Percentiles rank a stretch among this genome's conserved stretches.
These are phyloP conservation scores for Aspergillus heteromorphus DNA, from an alignment of 495 filamentous ascomycete species.

Conservation along the genomic window DNA sequence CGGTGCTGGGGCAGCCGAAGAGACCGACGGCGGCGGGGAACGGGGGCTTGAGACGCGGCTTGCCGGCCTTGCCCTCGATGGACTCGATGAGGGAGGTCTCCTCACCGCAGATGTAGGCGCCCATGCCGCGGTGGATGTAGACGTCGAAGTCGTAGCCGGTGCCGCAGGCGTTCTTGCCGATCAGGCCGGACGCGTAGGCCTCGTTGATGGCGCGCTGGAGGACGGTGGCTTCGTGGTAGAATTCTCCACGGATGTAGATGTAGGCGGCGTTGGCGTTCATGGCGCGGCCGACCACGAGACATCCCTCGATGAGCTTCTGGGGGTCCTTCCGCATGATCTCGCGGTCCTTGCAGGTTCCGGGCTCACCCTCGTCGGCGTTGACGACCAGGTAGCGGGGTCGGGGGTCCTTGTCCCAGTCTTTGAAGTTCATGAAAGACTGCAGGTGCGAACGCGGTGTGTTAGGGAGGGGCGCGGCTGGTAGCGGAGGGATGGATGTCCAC, in stretches of 20 bases:
- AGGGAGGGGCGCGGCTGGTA: conserved; percentile 1
- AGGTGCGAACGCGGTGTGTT: conserved; percentile 3
- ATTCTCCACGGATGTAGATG: conserved; percentile 99
- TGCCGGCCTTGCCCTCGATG: conserved; percentile 95
- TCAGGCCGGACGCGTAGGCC: conserved; percentile 85
- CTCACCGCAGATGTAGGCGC: conserved; percentile 96
- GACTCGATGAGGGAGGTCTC: conserved; percentile 98
- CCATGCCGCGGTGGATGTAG: conserved; percentile 92
- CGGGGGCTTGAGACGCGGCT: conserved; percentile 95
- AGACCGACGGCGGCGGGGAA: conserved; percentile 96
- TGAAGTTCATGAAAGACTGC: conserved; percentile 99
- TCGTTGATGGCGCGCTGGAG: conserved; percentile 95
- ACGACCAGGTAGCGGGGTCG: conserved; percentile 95
- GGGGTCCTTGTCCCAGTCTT: conserved; percentile 97
- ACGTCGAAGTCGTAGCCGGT: conserved; percentile 98
- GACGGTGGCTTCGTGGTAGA: conserved; percentile 93
- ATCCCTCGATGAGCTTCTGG: conserved; percentile 97
- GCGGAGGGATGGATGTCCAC: conserved; percentile 8
- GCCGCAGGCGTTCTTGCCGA: conserved; percentile 96
- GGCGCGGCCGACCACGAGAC: conserved; percentile 88
- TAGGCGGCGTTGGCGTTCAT: conserved; percentile 99
- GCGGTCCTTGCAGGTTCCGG: conserved; percentile 97
- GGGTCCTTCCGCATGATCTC: conserved; percentile 99
- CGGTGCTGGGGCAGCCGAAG: conserved; percentile 95
- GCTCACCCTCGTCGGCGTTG: conserved; percentile 98